Evolutionary conservation across 176 grass and related monocot species (phyloP).

Genomic region (Puccinellia tenuiflora): DNA sequence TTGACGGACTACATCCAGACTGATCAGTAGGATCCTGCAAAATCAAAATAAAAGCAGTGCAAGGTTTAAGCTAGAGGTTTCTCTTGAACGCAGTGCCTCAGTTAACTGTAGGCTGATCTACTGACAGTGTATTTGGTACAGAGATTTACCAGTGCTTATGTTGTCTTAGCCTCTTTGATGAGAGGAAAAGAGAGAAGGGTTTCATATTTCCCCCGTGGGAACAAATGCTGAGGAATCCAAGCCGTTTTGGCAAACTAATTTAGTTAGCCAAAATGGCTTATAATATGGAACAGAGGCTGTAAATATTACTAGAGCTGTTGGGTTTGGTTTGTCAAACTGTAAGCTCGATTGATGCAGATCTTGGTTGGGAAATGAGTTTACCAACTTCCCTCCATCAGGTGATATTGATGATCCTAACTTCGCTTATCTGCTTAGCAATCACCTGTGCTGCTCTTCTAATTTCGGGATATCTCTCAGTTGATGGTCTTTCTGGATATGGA

Average conservation of each 20-base stretch:
- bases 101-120: background rate
- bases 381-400: slow-evolving; percentile 39
- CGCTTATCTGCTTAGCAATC: background rate
- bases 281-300: too few species aligned
- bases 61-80: background rate
- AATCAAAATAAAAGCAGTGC: background rate
- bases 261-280: too few species aligned
- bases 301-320: background rate
- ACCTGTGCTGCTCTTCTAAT: background rate
- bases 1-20: slow-evolving; percentile 59
- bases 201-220: too few species aligned
- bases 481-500: background rate
- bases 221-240: too few species aligned
- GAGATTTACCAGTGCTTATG: background rate
- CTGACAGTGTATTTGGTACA: background rate
- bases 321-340: background rate
- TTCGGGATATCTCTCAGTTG: background rate
- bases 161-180: background rate
- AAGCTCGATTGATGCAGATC: background rate
- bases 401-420: slow-evolving; percentile 45
- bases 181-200: background rate
- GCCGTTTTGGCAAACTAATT: too few species aligned
- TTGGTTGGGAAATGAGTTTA: slow-evolving; percentile 10
- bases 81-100: slow-evolving; percentile 5
- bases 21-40: slow-evolving; percentile 17